phyloP scores from a whole-genome alignment of 805 yeast species.

The Lipomyces japonicus region DNA sequence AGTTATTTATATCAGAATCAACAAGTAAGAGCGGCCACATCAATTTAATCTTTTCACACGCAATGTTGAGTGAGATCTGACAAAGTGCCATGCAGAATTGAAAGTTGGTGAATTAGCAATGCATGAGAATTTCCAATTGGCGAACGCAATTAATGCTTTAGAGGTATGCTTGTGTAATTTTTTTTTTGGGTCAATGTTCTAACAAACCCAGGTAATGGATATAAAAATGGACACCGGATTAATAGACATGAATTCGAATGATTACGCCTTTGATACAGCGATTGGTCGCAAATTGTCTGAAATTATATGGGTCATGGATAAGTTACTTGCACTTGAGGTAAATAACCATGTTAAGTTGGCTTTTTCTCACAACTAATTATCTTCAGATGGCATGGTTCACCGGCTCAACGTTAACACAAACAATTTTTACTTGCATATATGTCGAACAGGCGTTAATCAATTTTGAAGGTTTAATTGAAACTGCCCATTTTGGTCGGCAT shows the following conservation, averaged over 20 bases:
- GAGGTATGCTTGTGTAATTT: constrained; percentile 45
- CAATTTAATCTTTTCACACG: too few species aligned
- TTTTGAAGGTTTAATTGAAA: constrained; percentile 16
- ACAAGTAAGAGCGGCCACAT: too few species aligned
- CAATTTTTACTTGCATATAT: constrained; percentile 70
- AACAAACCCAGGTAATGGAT: constrained; percentile 49
- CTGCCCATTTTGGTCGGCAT: constrained; percentile 16
- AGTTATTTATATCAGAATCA: constrained; percentile 6
- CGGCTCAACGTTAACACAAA: constrained; percentile 70
- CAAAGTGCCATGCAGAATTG: constrained; percentile 31
- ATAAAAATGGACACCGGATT: constrained; percentile 73
- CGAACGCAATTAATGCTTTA: constrained; percentile 84
- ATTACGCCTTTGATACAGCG: constrained; percentile 46
- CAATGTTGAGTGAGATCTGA: too few species aligned
- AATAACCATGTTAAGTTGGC: too few species aligned
- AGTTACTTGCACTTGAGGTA: constrained; percentile 48
- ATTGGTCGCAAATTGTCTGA: constrained; percentile 40
- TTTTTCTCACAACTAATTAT: not conserved
- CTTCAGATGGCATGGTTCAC: constrained; percentile 62
- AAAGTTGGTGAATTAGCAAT: constrained; percentile 56
- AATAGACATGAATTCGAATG: constrained; percentile 43
- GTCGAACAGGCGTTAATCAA: constrained; percentile 56
- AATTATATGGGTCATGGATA: constrained; percentile 52
- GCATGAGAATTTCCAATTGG: constrained; percentile 57
- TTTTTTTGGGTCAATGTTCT: constrained; percentile 35